Evolutionary conservation across 169 alveolate species (phyloP).

Genomic region (Plasmodium vivax): DNA sequence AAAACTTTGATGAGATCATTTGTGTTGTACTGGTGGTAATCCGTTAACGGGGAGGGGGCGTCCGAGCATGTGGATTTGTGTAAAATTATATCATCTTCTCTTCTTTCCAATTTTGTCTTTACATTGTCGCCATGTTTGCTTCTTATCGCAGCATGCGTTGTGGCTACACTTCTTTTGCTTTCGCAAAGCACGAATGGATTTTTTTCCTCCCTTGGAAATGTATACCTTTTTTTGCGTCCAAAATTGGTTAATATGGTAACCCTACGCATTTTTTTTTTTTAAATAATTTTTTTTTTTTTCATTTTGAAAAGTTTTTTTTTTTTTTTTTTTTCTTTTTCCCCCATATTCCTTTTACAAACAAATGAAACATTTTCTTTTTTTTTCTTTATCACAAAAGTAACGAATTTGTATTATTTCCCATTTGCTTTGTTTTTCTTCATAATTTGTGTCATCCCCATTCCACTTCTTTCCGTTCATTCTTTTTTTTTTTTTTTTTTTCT

Average conservation of each 20-base stretch:
- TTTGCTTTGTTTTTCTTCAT: background rate
- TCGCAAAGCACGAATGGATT: background rate
- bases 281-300: conserved; percentile 1
- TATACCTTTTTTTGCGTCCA: conserved; percentile 33
- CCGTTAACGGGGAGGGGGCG: background rate
- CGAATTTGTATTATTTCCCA: background rate
- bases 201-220: conserved; percentile 4
- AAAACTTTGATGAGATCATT: conserved; percentile 36
- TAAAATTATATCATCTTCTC: conserved; percentile 18
- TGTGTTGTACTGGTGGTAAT: conserved; percentile 27
- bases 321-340: background rate
- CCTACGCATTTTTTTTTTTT: background rate
- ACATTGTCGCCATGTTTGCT: background rate
- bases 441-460: background rate
- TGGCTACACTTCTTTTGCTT: background rate
- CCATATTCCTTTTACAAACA: conserved; percentile 1
- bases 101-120: conserved; percentile 11
- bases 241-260: background rate
- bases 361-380: background rate
- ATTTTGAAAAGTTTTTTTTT: background rate
- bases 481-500: background rate
- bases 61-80: conserved; percentile 9
- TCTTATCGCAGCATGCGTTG: background rate
- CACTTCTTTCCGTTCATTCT: background rate
- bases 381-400: background rate